A percentile compares a stretch with the other conserved stretches of the same genome.
phyloP scores from a whole-genome alignment of 2,329 filamentous ascomycete genomes.

The Trichothecium roseum region DNA sequence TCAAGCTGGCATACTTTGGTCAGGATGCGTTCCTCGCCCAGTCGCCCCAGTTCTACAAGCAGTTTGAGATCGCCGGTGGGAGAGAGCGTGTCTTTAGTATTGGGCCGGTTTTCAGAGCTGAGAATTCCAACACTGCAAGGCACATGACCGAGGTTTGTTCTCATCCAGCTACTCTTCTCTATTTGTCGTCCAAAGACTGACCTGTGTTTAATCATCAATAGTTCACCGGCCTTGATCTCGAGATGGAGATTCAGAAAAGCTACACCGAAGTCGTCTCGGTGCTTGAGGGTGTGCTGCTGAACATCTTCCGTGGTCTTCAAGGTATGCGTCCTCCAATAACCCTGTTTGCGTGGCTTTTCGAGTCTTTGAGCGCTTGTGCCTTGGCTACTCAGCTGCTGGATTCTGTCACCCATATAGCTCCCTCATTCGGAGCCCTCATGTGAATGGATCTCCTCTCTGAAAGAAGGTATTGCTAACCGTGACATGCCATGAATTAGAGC shows the following conservation, averaged over 20 bases:
- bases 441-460: no score
- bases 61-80: slow-evolving; percentile 72
- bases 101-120: slow-evolving; percentile 75
- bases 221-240: slow-evolving; percentile 81
- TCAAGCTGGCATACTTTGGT: slow-evolving; percentile 82
- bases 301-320: slow-evolving; percentile 69
- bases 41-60: slow-evolving; percentile 80
- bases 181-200: background rate
- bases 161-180: background rate
- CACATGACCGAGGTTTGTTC: slow-evolving; percentile 64
- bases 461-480: no score
- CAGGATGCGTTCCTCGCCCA: slow-evolving; percentile 72
- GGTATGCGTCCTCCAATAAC: slow-evolving; percentile 10
- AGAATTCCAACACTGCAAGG: slow-evolving; percentile 73
- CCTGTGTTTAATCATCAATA: slow-evolving; percentile 11
- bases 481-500: slow-evolving; percentile 29
- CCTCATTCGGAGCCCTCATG: no score
- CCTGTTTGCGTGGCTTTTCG: no score
- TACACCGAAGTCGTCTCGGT: slow-evolving; percentile 67
- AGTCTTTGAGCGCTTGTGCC: no score
- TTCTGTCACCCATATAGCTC: no score
- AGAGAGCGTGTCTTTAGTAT: slow-evolving; percentile 70
- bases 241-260: slow-evolving; percentile 75
- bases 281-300: slow-evolving; percentile 63
- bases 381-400: no score